Conservation (phyloP, 306 rosid species). For the Vigna radiata region DNA sequence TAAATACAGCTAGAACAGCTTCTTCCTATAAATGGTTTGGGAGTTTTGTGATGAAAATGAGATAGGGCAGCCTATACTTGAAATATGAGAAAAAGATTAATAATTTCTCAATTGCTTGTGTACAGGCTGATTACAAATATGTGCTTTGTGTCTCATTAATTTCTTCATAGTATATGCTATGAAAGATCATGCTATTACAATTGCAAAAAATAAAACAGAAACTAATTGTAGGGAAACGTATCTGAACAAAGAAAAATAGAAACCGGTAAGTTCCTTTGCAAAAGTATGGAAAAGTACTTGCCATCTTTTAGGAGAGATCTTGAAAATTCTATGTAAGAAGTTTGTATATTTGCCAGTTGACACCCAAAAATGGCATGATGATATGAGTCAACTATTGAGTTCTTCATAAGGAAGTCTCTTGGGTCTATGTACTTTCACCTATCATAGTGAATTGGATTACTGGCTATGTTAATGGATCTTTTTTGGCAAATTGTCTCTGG, state of each 20-base stretch:
- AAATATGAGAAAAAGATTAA: background rate
- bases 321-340: background rate
- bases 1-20: background rate
- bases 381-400: background rate
- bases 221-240: background rate
- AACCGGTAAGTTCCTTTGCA: background rate
- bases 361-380: background rate
- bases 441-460: background rate
- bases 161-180: background rate
- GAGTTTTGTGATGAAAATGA: background rate
- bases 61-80: constrained; percentile 10
- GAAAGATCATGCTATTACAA: background rate
- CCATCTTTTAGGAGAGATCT: background rate
- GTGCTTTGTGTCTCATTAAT: background rate
- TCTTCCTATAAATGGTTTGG: background rate
- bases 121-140: background rate
- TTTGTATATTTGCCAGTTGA: background rate
- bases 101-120: background rate
- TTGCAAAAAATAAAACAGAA: background rate
- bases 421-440: background rate
- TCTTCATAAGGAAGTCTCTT: background rate
- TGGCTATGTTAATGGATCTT: too few relatives aligned
- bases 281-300: background rate
- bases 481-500: too few relatives aligned
- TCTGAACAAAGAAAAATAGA: background rate